These are phyloP conservation scores for Juncus effusus DNA, from an alignment of 176 grass and related monocot genomes.

Conservation along the genomic window DNA sequence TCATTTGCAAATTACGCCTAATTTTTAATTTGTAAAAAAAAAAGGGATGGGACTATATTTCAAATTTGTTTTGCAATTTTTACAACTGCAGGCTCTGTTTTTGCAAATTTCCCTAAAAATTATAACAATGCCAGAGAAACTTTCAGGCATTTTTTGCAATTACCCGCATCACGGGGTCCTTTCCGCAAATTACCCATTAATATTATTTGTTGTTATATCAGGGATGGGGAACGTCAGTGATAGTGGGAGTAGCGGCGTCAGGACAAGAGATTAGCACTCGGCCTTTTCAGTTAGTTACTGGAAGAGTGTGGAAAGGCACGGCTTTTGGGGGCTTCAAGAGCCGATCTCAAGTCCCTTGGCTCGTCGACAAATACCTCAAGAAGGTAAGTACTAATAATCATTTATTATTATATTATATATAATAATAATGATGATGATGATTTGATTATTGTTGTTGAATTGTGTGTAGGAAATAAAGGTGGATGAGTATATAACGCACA, in stretches of 20 bases:
- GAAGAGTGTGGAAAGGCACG: conserved; percentile 96
- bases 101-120: too few relatives aligned
- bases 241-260: conserved; percentile 90
- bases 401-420: background rate
- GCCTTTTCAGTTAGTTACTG: conserved; percentile 91
- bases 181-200: background rate
- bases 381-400: conserved; percentile 48
- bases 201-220: conserved; percentile 13
- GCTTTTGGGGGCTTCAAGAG: conserved; percentile 98
- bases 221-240: conserved; percentile 93
- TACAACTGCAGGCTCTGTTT: too few relatives aligned
- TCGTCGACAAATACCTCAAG: conserved; percentile 95
- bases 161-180: background rate
- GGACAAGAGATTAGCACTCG: conserved; percentile 87
- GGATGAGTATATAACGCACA: conserved; percentile 98
- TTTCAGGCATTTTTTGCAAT: too few relatives aligned
- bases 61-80: too few relatives aligned
- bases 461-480: conserved; percentile 86
- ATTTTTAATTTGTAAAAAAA: too few relatives aligned
- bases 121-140: too few relatives aligned
- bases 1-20: too few relatives aligned
- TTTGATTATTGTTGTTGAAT: background rate
- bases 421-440: background rate
- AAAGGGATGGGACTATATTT: too few relatives aligned
- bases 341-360: conserved; percentile 87